A percentile compares a stretch with the other conserved stretches of the same genome.
Conservation (phyloP, 495 filamentous ascomycete species). For the Penicillium ochrochloron region DNA sequence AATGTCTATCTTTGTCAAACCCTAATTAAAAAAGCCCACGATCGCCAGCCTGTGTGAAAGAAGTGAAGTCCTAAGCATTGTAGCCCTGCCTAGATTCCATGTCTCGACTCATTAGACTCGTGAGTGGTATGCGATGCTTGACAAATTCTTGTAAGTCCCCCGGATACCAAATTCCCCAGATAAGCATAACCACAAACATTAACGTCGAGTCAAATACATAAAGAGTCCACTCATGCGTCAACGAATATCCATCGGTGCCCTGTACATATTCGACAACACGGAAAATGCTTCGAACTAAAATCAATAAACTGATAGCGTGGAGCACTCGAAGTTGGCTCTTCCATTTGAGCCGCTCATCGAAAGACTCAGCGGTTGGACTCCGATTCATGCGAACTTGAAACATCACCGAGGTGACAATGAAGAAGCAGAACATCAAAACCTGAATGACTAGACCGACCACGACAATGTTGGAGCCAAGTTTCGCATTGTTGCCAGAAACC, state of each 20-base stretch:
- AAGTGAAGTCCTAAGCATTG: too few relatives aligned
- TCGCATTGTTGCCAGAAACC: conserved; percentile 9
- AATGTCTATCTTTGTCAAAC: background rate
- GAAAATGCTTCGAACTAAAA: conserved; percentile 62
- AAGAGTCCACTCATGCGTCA: conserved; percentile 57
- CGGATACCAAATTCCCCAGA: conserved; percentile 8
- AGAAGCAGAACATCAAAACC: conserved; percentile 15
- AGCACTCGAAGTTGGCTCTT: conserved; percentile 49
- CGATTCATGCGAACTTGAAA: conserved; percentile 18
- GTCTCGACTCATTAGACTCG: background rate
- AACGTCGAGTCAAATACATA: conserved; percentile 61
- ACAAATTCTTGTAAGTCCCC: conserved; percentile 1
- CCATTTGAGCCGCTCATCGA: conserved; percentile 46
- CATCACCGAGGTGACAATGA: conserved; percentile 15
- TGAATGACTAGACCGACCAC: conserved; percentile 10
- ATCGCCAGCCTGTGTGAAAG: background rate
- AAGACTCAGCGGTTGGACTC: conserved; percentile 12
- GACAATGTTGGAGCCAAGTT: conserved; percentile 22
- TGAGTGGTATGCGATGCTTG: background rate
- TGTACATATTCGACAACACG: conserved; percentile 61
- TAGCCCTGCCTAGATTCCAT: background rate
- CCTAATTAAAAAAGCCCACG: background rate
- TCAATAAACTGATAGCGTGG: conserved; percentile 53
- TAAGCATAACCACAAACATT: conserved; percentile 56
- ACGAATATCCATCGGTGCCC: conserved; percentile 51